A percentile compares a stretch with the other conserved stretches of the same genome.
Conservation (phyloP, 2,329 filamentous ascomycete species). For the Xylaria sp. region DNA sequence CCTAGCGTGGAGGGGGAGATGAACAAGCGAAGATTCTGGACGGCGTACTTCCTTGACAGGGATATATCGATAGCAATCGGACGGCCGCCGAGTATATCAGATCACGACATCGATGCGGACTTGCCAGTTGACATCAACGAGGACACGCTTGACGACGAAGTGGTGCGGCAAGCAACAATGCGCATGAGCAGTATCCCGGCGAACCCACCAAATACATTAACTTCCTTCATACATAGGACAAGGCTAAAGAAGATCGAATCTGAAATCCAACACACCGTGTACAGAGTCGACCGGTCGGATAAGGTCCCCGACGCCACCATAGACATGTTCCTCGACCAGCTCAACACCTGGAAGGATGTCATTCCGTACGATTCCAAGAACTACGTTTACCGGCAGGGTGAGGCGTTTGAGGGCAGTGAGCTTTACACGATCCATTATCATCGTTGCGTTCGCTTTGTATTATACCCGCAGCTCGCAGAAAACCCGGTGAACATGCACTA, state of each 20-base stretch:
- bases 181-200: conserved; percentile 26
- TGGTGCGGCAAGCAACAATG: conserved; percentile 30
- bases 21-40: conserved; percentile 38
- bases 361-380: conserved; percentile 32
- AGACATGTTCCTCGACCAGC: conserved; percentile 29
- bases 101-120: conserved; percentile 37
- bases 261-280: conserved; percentile 36
- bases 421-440: conserved; percentile 38
- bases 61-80: conserved; percentile 37
- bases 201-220: conserved; percentile 31
- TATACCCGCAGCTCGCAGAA: conserved; percentile 35
- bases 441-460: conserved; percentile 32
- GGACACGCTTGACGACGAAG: conserved; percentile 29
- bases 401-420: conserved; percentile 33
- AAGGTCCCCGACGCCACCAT: conserved; percentile 30
- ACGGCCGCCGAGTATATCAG: conserved; percentile 35
- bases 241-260: conserved; percentile 37
- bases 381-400: conserved; percentile 32
- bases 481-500: conserved; percentile 34
- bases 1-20: conserved; percentile 34
- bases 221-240: conserved; percentile 36
- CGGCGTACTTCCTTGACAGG: conserved; percentile 35
- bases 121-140: conserved; percentile 35
- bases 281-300: conserved; percentile 32
- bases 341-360: conserved; percentile 32